These are phyloP conservation scores for Aurinia saxatilis DNA, from an alignment of 345 rosid genomes.

Conservation along the genomic window DNA sequence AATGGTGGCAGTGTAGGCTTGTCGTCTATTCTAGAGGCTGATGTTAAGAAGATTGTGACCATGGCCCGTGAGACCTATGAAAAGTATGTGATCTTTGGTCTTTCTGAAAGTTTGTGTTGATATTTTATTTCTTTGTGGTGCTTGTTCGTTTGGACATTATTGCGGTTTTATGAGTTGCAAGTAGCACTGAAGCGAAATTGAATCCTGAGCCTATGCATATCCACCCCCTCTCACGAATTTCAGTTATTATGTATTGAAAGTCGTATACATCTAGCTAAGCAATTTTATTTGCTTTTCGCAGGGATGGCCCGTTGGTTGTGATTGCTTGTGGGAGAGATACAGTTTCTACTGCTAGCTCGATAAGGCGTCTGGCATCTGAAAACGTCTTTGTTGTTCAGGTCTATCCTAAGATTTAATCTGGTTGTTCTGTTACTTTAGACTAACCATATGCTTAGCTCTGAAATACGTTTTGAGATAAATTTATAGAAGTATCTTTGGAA, in stretches of 20 bases:
- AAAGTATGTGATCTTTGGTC: constrained; percentile 41
- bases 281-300: constrained; percentile 20
- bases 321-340: constrained; percentile 97
- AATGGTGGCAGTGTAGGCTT: constrained; percentile 67
- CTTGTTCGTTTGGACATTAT: neutral
- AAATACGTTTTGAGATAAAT: neutral
- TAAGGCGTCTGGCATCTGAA: constrained; percentile 75
- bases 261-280: neutral
- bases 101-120: neutral
- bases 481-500: neutral
- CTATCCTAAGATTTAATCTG: constrained; percentile 4
- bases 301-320: constrained; percentile 93
- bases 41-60: constrained; percentile 64
- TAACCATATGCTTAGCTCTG: neutral
- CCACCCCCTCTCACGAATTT: neutral
- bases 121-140: neutral
- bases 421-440: neutral
- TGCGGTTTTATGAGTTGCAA: neutral
- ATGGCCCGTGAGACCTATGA: constrained; percentile 72
- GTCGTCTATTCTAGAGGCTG: constrained; percentile 71
- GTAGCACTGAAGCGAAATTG: neutral
- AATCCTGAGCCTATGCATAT: neutral
- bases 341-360: constrained; percentile 77
- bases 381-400: constrained; percentile 94
- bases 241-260: neutral